Base-by-base conservation (phyloP, 2,329 filamentous ascomycete genomes). In the Nannizziopsis arthrosporioides region DNA sequence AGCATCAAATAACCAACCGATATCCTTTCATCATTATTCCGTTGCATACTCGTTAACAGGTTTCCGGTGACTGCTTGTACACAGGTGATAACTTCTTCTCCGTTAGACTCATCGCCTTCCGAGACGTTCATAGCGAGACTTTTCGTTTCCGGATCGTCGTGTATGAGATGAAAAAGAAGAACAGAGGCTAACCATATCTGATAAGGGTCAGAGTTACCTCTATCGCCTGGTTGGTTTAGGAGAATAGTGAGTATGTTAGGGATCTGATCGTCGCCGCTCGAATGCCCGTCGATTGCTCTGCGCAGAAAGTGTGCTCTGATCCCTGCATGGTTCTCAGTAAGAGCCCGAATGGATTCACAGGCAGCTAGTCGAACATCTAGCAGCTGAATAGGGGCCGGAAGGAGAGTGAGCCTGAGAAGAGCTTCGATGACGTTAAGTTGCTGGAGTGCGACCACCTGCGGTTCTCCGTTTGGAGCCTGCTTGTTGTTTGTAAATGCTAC, bases 21-120 rank as follows among this genome's bases (percentile, higher is more conserved):
- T 53, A 94, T 76, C 27, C 89, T 77, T 56, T 85, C 78, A 59
- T 96, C 87, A 42, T 88, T 81, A 11, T 77, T 77, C 35, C 82
- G 78, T 56, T 86, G 80, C 12, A 95, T 72, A 3, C 84, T 84
- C 44, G 81, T 79, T 31, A 94, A 77, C n/a, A 98, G 73, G 60
- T 95, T 90, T 3, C 84, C 84, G 7, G 88, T 80, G 51, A 96
- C 77, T 1, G 82, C 84, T 64, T 98, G 92, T 44, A 98, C 86
- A 59, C 86, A 87, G 0, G 90, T 95, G 10, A 98, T 83, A 10
- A 95, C 87, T 65, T 98, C 92, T 68, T 98, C 92, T 3, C 90
- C 92, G 56, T 76, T 85, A 31, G 83, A 81, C 17, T 85, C 85
- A 63, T 96, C 86, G 9, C 92, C 92, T 65, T 96, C 90, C 0